Evolutionary conservation across 2,329 filamentous ascomycete genomes (phyloP), one percentile per base, ranked within the genome.

Genomic region (Hypoxylon sp.): DNA sequence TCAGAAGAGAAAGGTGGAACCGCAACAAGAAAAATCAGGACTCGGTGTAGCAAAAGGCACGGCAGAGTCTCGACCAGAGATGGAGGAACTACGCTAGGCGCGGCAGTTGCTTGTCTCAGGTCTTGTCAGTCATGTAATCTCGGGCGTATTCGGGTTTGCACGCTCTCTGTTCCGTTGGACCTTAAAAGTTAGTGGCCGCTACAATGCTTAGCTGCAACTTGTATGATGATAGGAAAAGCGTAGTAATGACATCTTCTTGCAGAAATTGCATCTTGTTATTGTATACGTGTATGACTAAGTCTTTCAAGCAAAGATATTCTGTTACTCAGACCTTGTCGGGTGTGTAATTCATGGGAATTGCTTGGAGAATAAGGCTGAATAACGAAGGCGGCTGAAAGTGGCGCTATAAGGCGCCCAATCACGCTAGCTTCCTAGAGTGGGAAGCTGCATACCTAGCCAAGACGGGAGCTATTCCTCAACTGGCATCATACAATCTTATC

Each of bases 51-150:
- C 29, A 47, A 11, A n/a, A 22, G 13, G 19, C 10, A n/a, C 31
- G 19, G 26, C 29, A 31, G 47, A 33, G 24, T 60, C 37, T 22
- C 68, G 69, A 24, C 70, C 73, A 3, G 77, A 80, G 68, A 81
- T 80, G 78, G 71, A 71, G 65, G 75, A 80, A 67, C 53, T 75
- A 31, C 65, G 71, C 64, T 79, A 79, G 75, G 63, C 63, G 71
- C 65, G 26, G 17, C 52, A 22, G 31, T 55, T 72, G 46, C 52
- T 67, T 13, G 31, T n/a, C 17, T 44, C 19, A 35, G 31, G 35
- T 53, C 47, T 63, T 8, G 5, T 10, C 2, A 29, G 10, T 9
- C n/a, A 9, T 2, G 6, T 24, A 44, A 1, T 22, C 11, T 22
- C 14, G 26, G 10, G 39, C 26, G 54, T 24, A 35, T 17, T 39